Percentiles rank a stretch among this genome's conserved stretches.
These are phyloP conservation scores for Pseudocercospora fuligena DNA, from an alignment of 2,329 filamentous ascomycete genomes.

Conservation along the genomic window DNA sequence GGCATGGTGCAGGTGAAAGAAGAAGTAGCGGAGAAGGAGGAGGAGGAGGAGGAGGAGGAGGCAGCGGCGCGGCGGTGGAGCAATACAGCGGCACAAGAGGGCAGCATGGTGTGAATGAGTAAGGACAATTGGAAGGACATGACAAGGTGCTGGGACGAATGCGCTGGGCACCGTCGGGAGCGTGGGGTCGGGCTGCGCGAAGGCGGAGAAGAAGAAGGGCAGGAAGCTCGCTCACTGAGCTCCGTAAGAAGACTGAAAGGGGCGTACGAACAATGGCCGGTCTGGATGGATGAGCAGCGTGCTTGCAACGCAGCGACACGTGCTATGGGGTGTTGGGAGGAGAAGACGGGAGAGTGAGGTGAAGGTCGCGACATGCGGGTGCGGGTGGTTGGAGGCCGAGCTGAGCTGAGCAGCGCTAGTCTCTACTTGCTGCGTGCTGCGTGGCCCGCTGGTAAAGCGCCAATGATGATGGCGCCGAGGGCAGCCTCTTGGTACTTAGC, in stretches of 20 bases:
- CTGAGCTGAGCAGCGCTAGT: not conserved
- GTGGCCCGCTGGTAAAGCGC: no score
- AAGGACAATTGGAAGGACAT: not conserved
- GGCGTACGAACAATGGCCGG: constrained; percentile 38
- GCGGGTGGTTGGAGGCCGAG: constrained; percentile 1
- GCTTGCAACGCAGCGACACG: constrained; percentile 8
- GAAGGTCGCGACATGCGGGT: constrained; percentile 6
- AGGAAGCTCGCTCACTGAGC: constrained; percentile 22
- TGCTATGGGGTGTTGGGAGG: constrained; percentile 1
- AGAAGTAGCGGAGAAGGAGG: constrained; percentile 32
- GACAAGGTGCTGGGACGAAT: constrained; percentile 7
- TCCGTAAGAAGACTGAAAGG: constrained; percentile 25
- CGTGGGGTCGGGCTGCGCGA: constrained; percentile 1
- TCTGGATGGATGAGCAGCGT: constrained; percentile 19
- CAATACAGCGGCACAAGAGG: constrained; percentile 25
- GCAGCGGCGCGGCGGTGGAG: constrained; percentile 32
- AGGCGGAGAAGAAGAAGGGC: constrained; percentile 21
- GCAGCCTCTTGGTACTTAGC: no score
- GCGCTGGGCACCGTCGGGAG: not conserved
- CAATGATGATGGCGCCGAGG: no score
- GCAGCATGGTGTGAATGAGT: constrained; percentile 1
- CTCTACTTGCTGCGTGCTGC: no score
- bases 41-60: constrained; percentile 39
- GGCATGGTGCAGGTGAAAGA: constrained; percentile 24
- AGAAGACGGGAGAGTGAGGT: constrained; percentile 8